A percentile compares a stretch with the other conserved stretches of the same genome.
Evolutionary conservation across 106 monocot genomes (phyloP).

Genomic region (Ottelia alismoides): DNA sequence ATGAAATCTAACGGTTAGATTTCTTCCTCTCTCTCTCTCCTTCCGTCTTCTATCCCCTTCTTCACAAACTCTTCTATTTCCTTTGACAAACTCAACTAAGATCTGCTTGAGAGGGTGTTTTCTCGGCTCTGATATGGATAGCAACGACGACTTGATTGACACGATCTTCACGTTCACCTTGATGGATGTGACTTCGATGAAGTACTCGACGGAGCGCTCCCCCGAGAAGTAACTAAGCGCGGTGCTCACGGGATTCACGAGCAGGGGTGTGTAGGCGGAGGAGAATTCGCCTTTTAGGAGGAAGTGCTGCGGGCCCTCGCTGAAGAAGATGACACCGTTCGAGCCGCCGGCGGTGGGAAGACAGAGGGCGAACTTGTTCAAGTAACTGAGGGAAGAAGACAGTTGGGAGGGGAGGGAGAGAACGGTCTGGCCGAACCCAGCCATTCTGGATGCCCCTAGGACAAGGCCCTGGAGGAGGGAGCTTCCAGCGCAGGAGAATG

Average conservation of each 20-base stretch:
- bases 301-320: conserved; percentile 48
- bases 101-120: too few relatives aligned
- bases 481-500: conserved; percentile 32
- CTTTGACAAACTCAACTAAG: too few relatives aligned
- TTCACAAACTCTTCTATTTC: too few relatives aligned
- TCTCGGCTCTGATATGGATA: too few relatives aligned
- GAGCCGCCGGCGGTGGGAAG: conserved; percentile 19
- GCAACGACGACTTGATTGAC: conserved; percentile 25
- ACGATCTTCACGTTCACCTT: conserved; percentile 29
- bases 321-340: conserved; percentile 53
- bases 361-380: conserved; percentile 48
- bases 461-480: conserved; percentile 33
- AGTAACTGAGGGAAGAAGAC: conserved; percentile 28
- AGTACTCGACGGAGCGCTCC: conserved; percentile 56
- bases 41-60: too few relatives aligned
- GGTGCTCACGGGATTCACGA: conserved; percentile 60
- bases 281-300: conserved; percentile 11
- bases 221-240: conserved; percentile 19
- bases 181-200: conserved; percentile 46
- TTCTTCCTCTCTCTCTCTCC: too few relatives aligned
- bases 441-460: conserved; percentile 22
- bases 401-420: conserved; percentile 36
- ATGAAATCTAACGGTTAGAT: too few relatives aligned
- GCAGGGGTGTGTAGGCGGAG: conserved; percentile 52
- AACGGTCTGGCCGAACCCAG: conserved; percentile 30